A percentile compares a stretch with the other conserved stretches of the same genome.
phyloP scores from a whole-genome alignment of 192 early-diverging fungal genomes.

The Allomyces macrogynus region DNA sequence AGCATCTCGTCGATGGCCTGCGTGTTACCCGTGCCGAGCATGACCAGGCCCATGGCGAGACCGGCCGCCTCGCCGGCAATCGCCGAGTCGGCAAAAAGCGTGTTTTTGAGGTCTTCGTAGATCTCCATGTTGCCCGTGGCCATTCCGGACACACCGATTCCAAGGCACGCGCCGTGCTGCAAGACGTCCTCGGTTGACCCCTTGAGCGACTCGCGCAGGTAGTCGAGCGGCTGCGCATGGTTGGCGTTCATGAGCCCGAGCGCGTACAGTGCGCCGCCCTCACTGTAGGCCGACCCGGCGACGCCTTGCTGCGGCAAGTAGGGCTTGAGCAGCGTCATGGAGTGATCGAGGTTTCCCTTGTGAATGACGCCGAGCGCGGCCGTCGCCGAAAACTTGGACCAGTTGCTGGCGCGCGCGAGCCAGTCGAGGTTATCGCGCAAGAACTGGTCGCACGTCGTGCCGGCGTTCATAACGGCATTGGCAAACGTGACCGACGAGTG shows the following conservation, averaged over 20 bases:
- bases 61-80: constrained; percentile 95
- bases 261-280: constrained; percentile 94
- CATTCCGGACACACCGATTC: constrained; percentile 91
- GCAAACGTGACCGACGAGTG: constrained; percentile 90
- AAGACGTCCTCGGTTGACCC: constrained; percentile 67
- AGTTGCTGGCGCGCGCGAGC: constrained; percentile 90
- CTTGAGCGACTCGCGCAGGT: constrained; percentile 61
- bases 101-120: constrained; percentile 67
- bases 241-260: constrained; percentile 92
- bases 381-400: constrained; percentile 98
- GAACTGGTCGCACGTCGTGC: constrained; percentile 95
- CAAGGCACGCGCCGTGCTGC: constrained; percentile 90
- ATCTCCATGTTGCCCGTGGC: constrained; percentile 68
- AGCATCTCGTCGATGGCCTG: constrained; percentile 83
- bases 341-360: constrained; percentile 81
- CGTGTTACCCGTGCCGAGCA: constrained; percentile 74
- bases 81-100: constrained; percentile 82
- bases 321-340: constrained; percentile 60
- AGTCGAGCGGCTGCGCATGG: constrained; percentile 60
- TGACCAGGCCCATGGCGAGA: constrained; percentile 87
- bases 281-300: constrained; percentile 68
- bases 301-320: constrained; percentile 88
- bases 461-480: constrained; percentile 96
- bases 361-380: constrained; percentile 96
- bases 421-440: constrained; percentile 93